These are phyloP conservation scores for Candida easanensis DNA, from an alignment of 805 yeast species.

Conservation along the genomic window DNA sequence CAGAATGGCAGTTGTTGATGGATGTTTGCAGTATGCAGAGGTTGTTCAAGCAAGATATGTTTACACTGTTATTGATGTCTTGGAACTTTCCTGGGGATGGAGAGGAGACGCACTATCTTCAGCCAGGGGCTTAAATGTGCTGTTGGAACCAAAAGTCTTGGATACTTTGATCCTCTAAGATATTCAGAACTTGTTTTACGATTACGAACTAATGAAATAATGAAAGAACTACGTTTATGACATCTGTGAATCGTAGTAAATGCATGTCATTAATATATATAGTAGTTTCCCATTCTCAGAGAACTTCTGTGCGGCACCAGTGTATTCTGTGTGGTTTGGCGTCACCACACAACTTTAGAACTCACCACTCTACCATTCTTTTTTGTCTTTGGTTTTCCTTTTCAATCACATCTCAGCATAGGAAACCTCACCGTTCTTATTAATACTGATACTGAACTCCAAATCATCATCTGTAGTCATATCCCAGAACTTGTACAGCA, in stretches of 20 bases:
- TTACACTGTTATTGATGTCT: constrained; percentile 14
- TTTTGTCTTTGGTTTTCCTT: background rate
- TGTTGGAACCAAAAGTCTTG: constrained; percentile 10
- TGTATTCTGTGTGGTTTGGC: too few species aligned
- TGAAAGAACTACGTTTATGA: too few species aligned
- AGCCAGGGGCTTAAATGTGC: constrained; percentile 16
- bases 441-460: constrained; percentile 75
- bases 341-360: too few species aligned
- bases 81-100: constrained; percentile 20
- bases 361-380: too few species aligned
- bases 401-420: constrained; percentile 17
- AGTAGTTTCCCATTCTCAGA: too few species aligned
- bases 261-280: background rate
- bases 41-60: constrained; percentile 16
- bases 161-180: constrained; percentile 7
- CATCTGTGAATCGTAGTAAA: too few species aligned
- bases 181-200: too few species aligned
- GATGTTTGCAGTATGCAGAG: constrained; percentile 13
- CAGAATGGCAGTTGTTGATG: constrained; percentile 9
- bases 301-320: too few species aligned
- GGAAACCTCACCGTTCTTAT: constrained; percentile 37
- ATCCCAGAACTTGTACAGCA: constrained; percentile 96
- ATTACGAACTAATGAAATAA: too few species aligned
- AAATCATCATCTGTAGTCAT: constrained; percentile 92
- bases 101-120: constrained; percentile 4